These are phyloP conservation scores for Leptographium procerum DNA, from an alignment of 2,329 filamentous ascomycete species.

Conservation along the genomic window DNA sequence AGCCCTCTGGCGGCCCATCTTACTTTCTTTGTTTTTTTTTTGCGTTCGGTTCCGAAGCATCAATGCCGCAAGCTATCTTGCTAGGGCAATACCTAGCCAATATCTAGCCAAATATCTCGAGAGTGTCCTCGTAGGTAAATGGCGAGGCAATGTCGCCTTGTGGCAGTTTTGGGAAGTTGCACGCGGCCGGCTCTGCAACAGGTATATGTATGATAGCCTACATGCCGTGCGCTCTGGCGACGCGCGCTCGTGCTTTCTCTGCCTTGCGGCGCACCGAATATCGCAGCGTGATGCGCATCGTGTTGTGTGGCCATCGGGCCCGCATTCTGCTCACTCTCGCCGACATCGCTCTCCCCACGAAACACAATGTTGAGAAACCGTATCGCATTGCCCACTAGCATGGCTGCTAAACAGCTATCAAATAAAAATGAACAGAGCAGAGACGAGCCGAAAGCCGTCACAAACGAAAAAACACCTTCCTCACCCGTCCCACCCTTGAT, in stretches of 20 bases:
- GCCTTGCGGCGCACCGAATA: background rate
- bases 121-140: no score
- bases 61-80: no score
- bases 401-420: background rate
- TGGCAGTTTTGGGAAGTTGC: no score
- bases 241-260: no score
- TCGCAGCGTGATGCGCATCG: background rate
- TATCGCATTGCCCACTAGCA: slow-evolving; percentile 1
- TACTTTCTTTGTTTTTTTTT: no score
- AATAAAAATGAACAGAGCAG: background rate
- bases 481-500: background rate
- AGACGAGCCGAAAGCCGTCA: background rate
- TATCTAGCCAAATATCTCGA: no score
- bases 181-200: no score
- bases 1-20: background rate
- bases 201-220: no score
- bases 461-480: background rate
- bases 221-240: no score
- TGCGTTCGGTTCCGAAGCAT: no score
- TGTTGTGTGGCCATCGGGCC: background rate
- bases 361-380: background rate
- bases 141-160: no score
- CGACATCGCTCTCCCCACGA: background rate
- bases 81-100: no score
- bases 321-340: background rate